These are phyloP conservation scores for Trichoderma gamsii DNA, from an alignment of 495 filamentous ascomycete genomes.

Conservation along the genomic window DNA sequence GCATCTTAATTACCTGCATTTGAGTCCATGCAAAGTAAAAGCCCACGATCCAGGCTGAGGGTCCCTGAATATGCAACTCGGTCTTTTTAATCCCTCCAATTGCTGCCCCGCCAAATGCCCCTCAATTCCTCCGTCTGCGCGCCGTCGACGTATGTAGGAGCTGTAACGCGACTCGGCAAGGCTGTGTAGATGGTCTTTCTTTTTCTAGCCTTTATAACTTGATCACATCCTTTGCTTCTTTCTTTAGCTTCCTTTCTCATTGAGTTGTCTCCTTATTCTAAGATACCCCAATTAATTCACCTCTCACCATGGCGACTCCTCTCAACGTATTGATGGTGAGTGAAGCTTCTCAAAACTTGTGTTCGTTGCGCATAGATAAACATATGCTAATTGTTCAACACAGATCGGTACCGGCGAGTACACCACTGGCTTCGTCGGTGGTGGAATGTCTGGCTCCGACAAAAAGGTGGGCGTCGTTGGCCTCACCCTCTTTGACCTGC, in stretches of 20 bases:
- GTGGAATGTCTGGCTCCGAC: constrained; percentile 70
- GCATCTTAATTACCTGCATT: neutral
- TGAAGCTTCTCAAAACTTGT: constrained; percentile 23
- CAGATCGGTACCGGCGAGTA: constrained; percentile 91
- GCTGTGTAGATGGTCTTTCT: neutral
- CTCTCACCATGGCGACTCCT: constrained; percentile 54
- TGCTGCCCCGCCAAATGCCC: constrained; percentile 12
- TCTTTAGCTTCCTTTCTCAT: neutral
- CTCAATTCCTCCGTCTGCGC: constrained; percentile 8
- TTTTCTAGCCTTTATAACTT: neutral
- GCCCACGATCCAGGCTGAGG: neutral
- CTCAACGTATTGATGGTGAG: constrained; percentile 83
- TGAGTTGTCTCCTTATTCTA: neutral
- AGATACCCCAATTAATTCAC: neutral
- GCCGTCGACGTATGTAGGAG: neutral
- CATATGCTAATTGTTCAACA: neutral
- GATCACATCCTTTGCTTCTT: neutral
- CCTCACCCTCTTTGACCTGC: constrained; percentile 81
- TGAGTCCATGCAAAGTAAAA: neutral
- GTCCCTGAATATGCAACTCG: neutral
- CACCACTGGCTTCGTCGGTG: constrained; percentile 84
- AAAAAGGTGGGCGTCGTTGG: constrained; percentile 94
- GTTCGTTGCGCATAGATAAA: neutral
- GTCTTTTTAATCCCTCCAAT: constrained; percentile 12
- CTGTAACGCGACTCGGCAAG: neutral